Evolutionary conservation across 1,284 basidiomycete genomes (phyloP), one percentile per base, ranked within the genome.

Genomic region (Lignosus rhinocerotis): DNA sequence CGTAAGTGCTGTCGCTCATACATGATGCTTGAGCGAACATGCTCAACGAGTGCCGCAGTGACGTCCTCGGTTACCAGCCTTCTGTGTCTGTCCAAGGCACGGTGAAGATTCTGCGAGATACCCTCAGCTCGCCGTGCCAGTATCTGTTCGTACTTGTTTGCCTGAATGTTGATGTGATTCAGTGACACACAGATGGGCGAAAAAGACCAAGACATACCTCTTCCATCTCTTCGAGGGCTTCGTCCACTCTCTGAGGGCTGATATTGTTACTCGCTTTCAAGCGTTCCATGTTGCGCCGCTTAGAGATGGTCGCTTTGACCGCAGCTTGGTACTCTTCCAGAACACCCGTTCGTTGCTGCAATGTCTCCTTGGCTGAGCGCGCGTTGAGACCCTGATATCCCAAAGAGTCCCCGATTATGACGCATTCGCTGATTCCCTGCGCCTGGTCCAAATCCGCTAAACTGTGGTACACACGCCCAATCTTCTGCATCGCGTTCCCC

Each of bases 371-470:
- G 2, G 94, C 95, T 11, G 94, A 92, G 46, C 90, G 84, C n/a
- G 96, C 93, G 67, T 97, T 97, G 75, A 94, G 80, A 16, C 93
- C 91, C 75, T 97, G 94, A 72, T 98, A 98, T 1, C 93, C 93
- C 53, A 98, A 77, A 0, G 93, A 90, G 72, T 98, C 95, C 21
- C 93, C 93, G 25, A 98, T 75, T 41, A 96, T 88, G 42, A 98
- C 92, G 66, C 92, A 93, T 80, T 96, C 95, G 65, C 90, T 94
- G 59, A 94, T 90, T 32, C 92, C 85, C 70, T 94, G 90, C 14
- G 92, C 89, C 66, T 93, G 88, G 61, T 93, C 88, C 61, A 96
- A 82, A 67, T 93, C 92, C 0, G 92, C 85, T 11, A 94, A 74
- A 71, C 86, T 91, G 68, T 96, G 94, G 83, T 89, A 93, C 2